A percentile compares a stretch with the other conserved stretches of the same genome.
phyloP scores from a whole-genome alignment of 225 moss, liverwort and hornwort species.

The Takakia lepidozioides region DNA sequence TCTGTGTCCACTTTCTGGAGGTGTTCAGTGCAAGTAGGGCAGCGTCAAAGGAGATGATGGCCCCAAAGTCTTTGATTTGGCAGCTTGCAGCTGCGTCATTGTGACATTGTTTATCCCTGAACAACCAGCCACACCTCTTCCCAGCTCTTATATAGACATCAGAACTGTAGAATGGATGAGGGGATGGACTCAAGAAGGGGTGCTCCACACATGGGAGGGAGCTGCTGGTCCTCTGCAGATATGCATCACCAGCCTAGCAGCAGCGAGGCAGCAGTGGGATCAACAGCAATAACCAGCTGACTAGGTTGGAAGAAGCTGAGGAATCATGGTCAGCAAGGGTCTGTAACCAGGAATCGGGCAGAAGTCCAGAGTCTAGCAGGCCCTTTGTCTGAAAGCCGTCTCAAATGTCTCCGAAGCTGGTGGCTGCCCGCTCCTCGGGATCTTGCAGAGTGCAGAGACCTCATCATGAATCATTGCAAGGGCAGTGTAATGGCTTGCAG shows the following conservation, averaged over 20 bases:
- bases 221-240: slow-evolving; percentile 44
- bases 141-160: too few relatives aligned
- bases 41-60: too few relatives aligned
- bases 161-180: slow-evolving; percentile 54
- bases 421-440: slow-evolving; percentile 48
- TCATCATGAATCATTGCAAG: slow-evolving; percentile 34
- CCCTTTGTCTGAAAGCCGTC: slow-evolving; percentile 45
- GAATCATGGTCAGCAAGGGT: slow-evolving; percentile 43
- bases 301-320: slow-evolving; percentile 54
- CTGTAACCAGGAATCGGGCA: slow-evolving; percentile 46
- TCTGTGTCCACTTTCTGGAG: too few relatives aligned
- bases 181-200: slow-evolving; percentile 54
- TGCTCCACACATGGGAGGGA: slow-evolving; percentile 44
- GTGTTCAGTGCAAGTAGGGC: too few relatives aligned
- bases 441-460: slow-evolving; percentile 51
- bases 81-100: too few relatives aligned
- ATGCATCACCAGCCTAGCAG: slow-evolving; percentile 50
- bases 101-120: too few relatives aligned
- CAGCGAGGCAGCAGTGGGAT: slow-evolving; percentile 48
- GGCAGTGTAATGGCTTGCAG: slow-evolving; percentile 49
- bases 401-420: slow-evolving; percentile 52
- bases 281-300: slow-evolving; percentile 30
- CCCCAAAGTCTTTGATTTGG: too few relatives aligned
- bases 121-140: too few relatives aligned
- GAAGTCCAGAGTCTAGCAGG: slow-evolving; percentile 65